Evolutionary conservation across 768 basidiomycete genomes (phyloP), one percentile per base, ranked within the genome.

Genomic region (Roridomyces roridus): DNA sequence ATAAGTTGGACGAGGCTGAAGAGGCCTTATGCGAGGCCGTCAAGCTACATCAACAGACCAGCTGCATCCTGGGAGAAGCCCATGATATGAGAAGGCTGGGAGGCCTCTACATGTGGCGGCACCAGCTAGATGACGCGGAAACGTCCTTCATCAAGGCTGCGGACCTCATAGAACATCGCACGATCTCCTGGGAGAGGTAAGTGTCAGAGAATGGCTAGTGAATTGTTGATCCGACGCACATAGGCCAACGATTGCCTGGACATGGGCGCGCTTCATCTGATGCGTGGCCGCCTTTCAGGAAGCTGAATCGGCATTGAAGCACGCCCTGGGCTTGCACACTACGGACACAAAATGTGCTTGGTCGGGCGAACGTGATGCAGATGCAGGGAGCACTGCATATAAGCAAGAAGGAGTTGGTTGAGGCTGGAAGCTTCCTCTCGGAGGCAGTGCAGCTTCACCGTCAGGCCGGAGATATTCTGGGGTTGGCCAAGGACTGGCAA

Each of bases 1-100:
- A 59, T 15, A 40, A 63, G 40, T 46, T 65, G 28, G 57, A 60
- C 8, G 62, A 63, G 42, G 66, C 66, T 1, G 60, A 67, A 40
- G 21, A 46, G 46, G 50, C 57, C 12, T 51, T 64, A 11, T 48
- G 46, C 34, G 55, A 37, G 17, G 64, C 66, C 18, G 46, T 62
- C 17, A 53, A 51, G 42, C 57, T 67, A 2, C 57, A 67, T 36
- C 44, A 51, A 17, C 62, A 62, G 44, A 49, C 48, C 0, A 56
- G 49, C 7, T 39, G 57, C 43, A 36, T 64, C 6, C 57, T 60
- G 4, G 64, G 64, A 3, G 62, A 65, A 28, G 66, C 66, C 18
- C 56, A 65, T 18, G 50, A 52, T 28, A 34, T 65, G 41, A 46
- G 58, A 4, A 45, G 43, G 12, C 54, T 67, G 6, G 66, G 64